Conservation (phyloP, 768 basidiomycete genomes). For the Mycena crocata region DNA sequence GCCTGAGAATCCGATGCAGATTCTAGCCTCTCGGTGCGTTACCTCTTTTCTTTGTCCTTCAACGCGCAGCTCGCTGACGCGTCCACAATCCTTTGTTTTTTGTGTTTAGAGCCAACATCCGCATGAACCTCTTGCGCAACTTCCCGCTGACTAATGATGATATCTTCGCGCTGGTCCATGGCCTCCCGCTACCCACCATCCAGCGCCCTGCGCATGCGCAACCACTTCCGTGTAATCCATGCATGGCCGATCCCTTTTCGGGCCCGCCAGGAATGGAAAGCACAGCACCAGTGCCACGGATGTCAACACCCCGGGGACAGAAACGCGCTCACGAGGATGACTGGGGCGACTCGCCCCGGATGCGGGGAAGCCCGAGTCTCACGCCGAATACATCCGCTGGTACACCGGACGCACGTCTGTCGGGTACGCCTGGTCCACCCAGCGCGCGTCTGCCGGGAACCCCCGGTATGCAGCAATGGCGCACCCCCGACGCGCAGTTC, state of each 20-base stretch:
- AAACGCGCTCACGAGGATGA: not conserved
- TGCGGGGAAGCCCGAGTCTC: too few species aligned
- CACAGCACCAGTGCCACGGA: too few species aligned
- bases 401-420: not conserved
- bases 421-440: not conserved
- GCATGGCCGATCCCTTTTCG: not conserved
- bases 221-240: too few species aligned
- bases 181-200: too few species aligned
- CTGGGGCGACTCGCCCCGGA: not conserved
- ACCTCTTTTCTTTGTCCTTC: not conserved
- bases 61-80: not conserved
- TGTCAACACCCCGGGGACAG: not conserved
- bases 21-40: slow-evolving; percentile 7
- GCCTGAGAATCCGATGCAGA: slow-evolving; percentile 13
- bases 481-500: not conserved
- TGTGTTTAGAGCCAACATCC: too few species aligned
- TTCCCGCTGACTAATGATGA: too few species aligned
- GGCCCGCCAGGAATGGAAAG: not conserved
- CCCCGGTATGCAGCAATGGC: not conserved
- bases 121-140: too few species aligned
- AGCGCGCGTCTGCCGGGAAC: not conserved
- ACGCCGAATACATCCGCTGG: too few species aligned
- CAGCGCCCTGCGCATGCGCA: too few species aligned
- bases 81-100: not conserved
- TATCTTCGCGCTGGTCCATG: too few species aligned